Evolutionary conservation across 2,329 filamentous ascomycete genomes (phyloP).

Genomic region (Dactylellina sp.): DNA sequence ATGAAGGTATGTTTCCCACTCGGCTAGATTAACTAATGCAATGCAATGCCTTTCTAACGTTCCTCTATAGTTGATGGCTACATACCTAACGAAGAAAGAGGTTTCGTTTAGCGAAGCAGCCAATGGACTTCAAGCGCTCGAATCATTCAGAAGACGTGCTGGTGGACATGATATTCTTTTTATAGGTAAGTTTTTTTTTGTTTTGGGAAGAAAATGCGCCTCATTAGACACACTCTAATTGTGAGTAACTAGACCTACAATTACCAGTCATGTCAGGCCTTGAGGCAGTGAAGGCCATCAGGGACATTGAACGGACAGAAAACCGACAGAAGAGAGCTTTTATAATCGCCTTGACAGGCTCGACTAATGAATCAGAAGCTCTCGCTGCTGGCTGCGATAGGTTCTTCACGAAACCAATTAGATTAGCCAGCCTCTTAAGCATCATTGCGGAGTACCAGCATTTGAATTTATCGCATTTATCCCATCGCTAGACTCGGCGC

Average conservation of each 20-base stretch:
- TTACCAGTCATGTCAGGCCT: slow-evolving; percentile 59
- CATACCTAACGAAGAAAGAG: slow-evolving; percentile 64
- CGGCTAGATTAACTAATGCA: no score
- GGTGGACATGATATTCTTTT: slow-evolving; percentile 66
- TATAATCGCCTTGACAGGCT: slow-evolving; percentile 64
- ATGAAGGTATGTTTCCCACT: slow-evolving; percentile 40
- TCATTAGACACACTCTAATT: slow-evolving; percentile 18
- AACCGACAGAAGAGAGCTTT: slow-evolving; percentile 59
- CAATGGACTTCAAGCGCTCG: slow-evolving; percentile 68
- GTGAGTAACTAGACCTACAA: slow-evolving; percentile 46
- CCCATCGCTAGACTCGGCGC: slow-evolving; percentile 7
- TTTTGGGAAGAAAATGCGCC: slow-evolving; percentile 1
- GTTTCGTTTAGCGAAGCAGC: slow-evolving; percentile 65
- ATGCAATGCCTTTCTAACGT: no score
- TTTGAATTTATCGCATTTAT: slow-evolving; percentile 23
- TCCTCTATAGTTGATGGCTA: slow-evolving; percentile 63
- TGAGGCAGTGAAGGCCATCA: slow-evolving; percentile 57
- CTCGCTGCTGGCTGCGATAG: slow-evolving; percentile 49
- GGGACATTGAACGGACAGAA: slow-evolving; percentile 47
- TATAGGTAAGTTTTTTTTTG: slow-evolving; percentile 65
- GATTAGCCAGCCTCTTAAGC: slow-evolving; percentile 18
- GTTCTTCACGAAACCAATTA: slow-evolving; percentile 46
- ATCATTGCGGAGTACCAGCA: slow-evolving; percentile 37
- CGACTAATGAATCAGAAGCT: slow-evolving; percentile 63
- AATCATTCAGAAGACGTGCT: slow-evolving; percentile 61